Evolutionary conservation across 2,329 filamentous ascomycete species (phyloP).

Genomic region (Rutstroemia sp.): DNA sequence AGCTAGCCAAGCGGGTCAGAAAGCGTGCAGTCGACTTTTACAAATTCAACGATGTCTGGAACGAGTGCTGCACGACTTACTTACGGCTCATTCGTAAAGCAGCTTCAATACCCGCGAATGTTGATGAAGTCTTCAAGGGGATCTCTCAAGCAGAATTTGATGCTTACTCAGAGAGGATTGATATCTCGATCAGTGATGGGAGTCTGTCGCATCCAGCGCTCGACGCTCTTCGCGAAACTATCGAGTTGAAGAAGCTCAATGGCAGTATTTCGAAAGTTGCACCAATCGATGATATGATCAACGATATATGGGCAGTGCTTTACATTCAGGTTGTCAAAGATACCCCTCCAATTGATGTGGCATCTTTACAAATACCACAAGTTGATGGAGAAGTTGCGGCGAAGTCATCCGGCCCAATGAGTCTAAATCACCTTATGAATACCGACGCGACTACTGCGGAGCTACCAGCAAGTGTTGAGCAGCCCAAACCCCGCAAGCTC

Average conservation of each 20-base stretch:
- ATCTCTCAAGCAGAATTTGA: slow-evolving; percentile 60
- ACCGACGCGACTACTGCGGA: slow-evolving; percentile 25
- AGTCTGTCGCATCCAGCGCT: slow-evolving; percentile 41
- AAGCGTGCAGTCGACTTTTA: slow-evolving; percentile 50
- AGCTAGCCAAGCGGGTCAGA: slow-evolving; percentile 55
- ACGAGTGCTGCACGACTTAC: slow-evolving; percentile 24
- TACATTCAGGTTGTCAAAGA: slow-evolving; percentile 60
- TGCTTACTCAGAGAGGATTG: slow-evolving; percentile 49
- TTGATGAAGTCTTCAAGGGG: slow-evolving; percentile 60
- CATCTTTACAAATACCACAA: slow-evolving; percentile 39
- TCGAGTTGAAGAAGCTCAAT: slow-evolving; percentile 74
- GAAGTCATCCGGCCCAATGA: slow-evolving; percentile 24
- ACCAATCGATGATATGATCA: slow-evolving; percentile 87
- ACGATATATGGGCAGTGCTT: slow-evolving; percentile 76
- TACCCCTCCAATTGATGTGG: slow-evolving; percentile 35
- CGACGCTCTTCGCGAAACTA: slow-evolving; percentile 57
- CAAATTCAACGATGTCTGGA: slow-evolving; percentile 23
- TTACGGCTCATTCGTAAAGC: slow-evolving; percentile 47
- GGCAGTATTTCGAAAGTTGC: slow-evolving; percentile 78
- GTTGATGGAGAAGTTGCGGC: slow-evolving; percentile 37
- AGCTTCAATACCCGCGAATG: slow-evolving; percentile 49
- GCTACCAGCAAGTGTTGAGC: slow-evolving; percentile 21
- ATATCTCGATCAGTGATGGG: slow-evolving; percentile 48
- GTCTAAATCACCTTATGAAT: slow-evolving; percentile 28
- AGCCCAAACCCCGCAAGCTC: slow-evolving; percentile 21